These are phyloP conservation scores for Chaetomium globosum DNA, from an alignment of 2,329 filamentous ascomycete species.

Conservation along the genomic window DNA sequence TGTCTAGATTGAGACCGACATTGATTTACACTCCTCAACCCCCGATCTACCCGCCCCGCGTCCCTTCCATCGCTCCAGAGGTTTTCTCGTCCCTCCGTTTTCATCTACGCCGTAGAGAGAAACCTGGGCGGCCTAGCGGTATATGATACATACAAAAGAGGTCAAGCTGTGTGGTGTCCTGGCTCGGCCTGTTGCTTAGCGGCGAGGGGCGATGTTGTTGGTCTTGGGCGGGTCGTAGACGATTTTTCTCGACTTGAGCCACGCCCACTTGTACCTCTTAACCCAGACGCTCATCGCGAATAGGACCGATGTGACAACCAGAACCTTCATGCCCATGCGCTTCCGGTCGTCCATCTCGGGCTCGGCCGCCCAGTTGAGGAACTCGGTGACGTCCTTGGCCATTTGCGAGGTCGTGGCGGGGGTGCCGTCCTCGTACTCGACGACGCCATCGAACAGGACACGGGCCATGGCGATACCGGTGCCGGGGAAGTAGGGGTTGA, in stretches of 20 bases:
- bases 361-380: conserved; percentile 98
- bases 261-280: conserved; percentile 99
- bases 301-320: conserved; percentile 76
- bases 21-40: conserved; percentile 56
- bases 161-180: conserved; percentile 41
- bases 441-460: conserved; percentile 94
- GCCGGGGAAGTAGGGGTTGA: conserved; percentile 99
- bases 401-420: conserved; percentile 96
- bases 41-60: conserved; percentile 30
- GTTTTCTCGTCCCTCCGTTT: conserved; percentile 37
- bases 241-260: conserved; percentile 94
- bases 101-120: conserved; percentile 38
- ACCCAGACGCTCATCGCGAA: conserved; percentile 92
- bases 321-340: conserved; percentile 98
- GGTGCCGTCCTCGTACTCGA: conserved; percentile 97
- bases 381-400: conserved; percentile 99
- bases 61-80: conserved; percentile 34
- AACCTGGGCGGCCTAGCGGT: conserved; percentile 39
- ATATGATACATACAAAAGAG: conserved; percentile 43
- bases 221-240: conserved; percentile 76
- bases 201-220: conserved; percentile 48
- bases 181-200: conserved; percentile 43
- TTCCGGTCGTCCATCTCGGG: conserved; percentile 99
- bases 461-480: conserved; percentile 99
- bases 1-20: conserved; percentile 47